These are phyloP conservation scores for Wickerhamomyces bovis DNA, from an alignment of 805 yeast species.

Conservation along the genomic window DNA sequence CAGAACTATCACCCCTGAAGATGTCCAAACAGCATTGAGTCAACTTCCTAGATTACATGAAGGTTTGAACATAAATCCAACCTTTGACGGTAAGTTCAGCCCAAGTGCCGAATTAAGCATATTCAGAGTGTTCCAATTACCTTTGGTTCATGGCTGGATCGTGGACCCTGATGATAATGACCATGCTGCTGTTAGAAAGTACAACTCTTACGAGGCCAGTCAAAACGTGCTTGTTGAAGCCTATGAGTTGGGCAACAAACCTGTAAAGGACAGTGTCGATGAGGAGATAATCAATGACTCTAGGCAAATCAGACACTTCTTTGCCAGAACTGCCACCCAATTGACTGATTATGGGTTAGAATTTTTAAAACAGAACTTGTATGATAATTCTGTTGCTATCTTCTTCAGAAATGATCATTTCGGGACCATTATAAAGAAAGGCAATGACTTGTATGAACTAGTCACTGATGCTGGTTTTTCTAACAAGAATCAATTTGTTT, in stretches of 20 bases:
- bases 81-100: constrained; percentile 55
- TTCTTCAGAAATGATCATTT: constrained; percentile 91
- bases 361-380: constrained; percentile 37
- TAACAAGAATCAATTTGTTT: constrained; percentile 47
- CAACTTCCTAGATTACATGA: constrained; percentile 58
- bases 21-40: constrained; percentile 40
- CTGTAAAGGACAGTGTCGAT: constrained; percentile 18
- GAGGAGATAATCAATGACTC: constrained; percentile 29
- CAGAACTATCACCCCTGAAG: constrained; percentile 23
- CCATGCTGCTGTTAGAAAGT: constrained; percentile 31
- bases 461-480: constrained; percentile 70
- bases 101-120: constrained; percentile 47
- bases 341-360: constrained; percentile 63
- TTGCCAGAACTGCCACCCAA: constrained; percentile 66
- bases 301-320: constrained; percentile 37
- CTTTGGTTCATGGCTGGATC: constrained; percentile 82
- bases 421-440: constrained; percentile 54
- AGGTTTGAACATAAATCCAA: constrained; percentile 71
- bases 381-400: constrained; percentile 53
- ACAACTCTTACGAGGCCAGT: constrained; percentile 49
- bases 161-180: constrained; percentile 37
- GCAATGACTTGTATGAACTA: constrained; percentile 48
- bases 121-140: constrained; percentile 53
- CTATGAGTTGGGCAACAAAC: constrained; percentile 29
- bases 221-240: constrained; percentile 51